Evolutionary conservation across 148 eudicot species (phyloP).

Genomic region (Fagopyrum homotropicum): DNA sequence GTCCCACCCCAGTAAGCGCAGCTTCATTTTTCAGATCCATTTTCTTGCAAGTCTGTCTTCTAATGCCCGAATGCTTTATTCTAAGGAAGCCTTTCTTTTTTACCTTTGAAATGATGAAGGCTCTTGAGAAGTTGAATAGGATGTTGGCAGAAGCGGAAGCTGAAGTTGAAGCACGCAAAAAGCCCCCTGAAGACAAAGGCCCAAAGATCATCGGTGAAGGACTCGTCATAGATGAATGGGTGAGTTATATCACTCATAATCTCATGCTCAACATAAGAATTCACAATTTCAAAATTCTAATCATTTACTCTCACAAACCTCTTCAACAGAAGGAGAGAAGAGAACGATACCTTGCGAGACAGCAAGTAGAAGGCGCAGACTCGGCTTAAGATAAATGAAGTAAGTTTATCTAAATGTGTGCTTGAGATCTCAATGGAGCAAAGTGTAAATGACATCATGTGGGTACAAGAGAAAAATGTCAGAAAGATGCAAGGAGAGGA

Average conservation of each 20-base stretch:
- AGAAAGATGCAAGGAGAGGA: slow-evolving; percentile 3
- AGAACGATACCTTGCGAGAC: slow-evolving; percentile 78
- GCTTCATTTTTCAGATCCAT: background rate
- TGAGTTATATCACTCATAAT: slow-evolving; percentile 19
- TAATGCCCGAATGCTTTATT: background rate
- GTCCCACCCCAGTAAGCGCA: slow-evolving; percentile 53
- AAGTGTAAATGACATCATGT: slow-evolving; percentile 11
- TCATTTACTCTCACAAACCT: background rate
- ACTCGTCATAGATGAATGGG: slow-evolving; percentile 92
- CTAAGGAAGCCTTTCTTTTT: background rate
- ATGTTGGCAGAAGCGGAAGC: slow-evolving; percentile 83
- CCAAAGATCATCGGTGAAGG: slow-evolving; percentile 70
- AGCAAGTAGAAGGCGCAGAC: slow-evolving; percentile 68
- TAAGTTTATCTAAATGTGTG: background rate
- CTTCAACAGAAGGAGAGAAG: slow-evolving; percentile 60
- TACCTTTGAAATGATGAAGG: slow-evolving; percentile 24
- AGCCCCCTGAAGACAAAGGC: slow-evolving; percentile 58
- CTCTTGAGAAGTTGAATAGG: slow-evolving; percentile 68
- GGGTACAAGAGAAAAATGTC: background rate
- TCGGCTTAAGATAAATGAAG: slow-evolving; percentile 12
- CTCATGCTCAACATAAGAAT: background rate
- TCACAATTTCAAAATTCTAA: background rate
- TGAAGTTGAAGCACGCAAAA: slow-evolving; percentile 61
- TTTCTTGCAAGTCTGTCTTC: background rate
- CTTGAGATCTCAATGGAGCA: background rate